Conservation (phyloP, 805 yeast species). For the Candida vartiovaarae region DNA sequence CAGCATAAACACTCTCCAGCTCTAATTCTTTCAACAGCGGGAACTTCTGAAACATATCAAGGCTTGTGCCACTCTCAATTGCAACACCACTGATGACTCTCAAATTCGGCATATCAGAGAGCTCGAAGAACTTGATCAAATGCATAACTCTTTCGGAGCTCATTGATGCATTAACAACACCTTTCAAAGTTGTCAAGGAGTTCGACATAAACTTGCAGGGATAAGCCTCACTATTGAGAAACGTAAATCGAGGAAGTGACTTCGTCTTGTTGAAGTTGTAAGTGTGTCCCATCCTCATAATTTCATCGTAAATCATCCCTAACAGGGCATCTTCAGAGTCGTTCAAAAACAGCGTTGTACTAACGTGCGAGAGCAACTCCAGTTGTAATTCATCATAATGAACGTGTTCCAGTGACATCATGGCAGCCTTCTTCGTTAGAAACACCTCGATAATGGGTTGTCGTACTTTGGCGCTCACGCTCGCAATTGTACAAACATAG, state of each 20-base stretch:
- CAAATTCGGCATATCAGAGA: conserved; percentile 16
- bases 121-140: conserved; percentile 13
- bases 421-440: conserved; percentile 2
- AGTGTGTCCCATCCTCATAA: conserved; percentile 14
- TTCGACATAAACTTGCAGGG: conserved; percentile 16
- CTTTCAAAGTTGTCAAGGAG: conserved; percentile 8
- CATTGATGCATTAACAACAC: conserved; percentile 16
- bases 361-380: conserved; percentile 2
- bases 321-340: conserved; percentile 6
- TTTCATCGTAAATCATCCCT: background rate
- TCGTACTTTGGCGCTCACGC: background rate
- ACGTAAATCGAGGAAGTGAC: conserved; percentile 14
- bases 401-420: too few species aligned
- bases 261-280: conserved; percentile 11
- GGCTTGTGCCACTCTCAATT: conserved; percentile 16
- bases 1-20: conserved; percentile 18
- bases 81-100: conserved; percentile 13
- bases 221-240: conserved; percentile 8
- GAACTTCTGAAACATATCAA: conserved; percentile 17
- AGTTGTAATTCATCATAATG: too few species aligned
- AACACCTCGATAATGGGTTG: conserved; percentile 12
- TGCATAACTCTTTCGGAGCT: conserved; percentile 13
- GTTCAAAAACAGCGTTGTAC: conserved; percentile 7
- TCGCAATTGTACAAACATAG: conserved; percentile 7
- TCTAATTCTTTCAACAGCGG: conserved; percentile 8